phyloP scores from a whole-genome alignment of 805 yeast species.

The Candida adriatica region DNA sequence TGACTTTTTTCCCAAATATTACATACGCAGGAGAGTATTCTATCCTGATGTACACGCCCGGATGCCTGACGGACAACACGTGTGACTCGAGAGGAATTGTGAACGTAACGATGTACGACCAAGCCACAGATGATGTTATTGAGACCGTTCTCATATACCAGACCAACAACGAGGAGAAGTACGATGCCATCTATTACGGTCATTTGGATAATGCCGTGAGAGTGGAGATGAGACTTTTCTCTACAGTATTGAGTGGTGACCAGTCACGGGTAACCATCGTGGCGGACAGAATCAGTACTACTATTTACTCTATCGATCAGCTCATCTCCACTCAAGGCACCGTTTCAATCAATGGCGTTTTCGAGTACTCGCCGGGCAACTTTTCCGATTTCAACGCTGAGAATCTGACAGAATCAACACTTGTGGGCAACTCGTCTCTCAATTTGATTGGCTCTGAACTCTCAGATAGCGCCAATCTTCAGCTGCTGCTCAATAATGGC shows the following conservation, averaged over 20 bases:
- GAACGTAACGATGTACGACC: conserved; percentile 59
- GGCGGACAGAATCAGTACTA: conserved; percentile 58
- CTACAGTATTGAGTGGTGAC: conserved; percentile 23
- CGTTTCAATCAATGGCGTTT: conserved; percentile 61
- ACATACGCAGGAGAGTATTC: conserved; percentile 70
- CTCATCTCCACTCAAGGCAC: conserved; percentile 28
- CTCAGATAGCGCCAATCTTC: conserved; percentile 35
- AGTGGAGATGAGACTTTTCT: conserved; percentile 34
- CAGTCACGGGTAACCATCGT: conserved; percentile 44
- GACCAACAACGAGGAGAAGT: conserved; percentile 72
- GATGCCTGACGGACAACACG: conserved; percentile 62
- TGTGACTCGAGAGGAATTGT: conserved; percentile 71
- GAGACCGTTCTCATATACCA: conserved; percentile 54
- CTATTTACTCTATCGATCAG: conserved; percentile 39
- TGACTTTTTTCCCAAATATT: conserved; percentile 60
- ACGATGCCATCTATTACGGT: conserved; percentile 73
- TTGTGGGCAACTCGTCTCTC: conserved; percentile 43
- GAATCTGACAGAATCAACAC: conserved; percentile 16
- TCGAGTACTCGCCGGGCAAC: conserved; percentile 73
- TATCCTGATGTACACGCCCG: conserved; percentile 76
- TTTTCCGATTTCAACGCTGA: conserved; percentile 37
- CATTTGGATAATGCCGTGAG: conserved; percentile 44
- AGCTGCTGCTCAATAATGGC: conserved; percentile 26
- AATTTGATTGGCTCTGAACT: conserved; percentile 26
- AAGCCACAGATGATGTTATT: conserved; percentile 30